phyloP scores from a whole-genome alignment of 2,329 filamentous ascomycete species.

The Aureobasidium sp. region DNA sequence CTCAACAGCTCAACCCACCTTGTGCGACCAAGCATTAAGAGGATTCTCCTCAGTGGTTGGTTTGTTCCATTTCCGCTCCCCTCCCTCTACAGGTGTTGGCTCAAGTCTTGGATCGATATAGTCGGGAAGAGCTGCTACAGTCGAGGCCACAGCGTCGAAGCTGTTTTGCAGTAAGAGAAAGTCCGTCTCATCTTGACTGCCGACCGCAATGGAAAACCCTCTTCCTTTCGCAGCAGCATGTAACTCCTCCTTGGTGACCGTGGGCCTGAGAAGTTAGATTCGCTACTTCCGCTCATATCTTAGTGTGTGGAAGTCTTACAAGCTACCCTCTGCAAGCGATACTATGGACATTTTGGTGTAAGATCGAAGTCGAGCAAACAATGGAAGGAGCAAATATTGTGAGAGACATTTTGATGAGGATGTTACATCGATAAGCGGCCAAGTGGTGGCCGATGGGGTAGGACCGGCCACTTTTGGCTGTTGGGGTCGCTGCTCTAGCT shows the following conservation, averaged over 20 bases:
- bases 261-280: slow-evolving; percentile 16
- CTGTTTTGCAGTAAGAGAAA: slow-evolving; percentile 24
- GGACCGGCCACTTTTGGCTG: background rate
- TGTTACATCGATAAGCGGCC: background rate
- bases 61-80: slow-evolving; percentile 20
- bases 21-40: slow-evolving; percentile 38
- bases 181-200: slow-evolving; percentile 19
- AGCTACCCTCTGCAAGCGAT: slow-evolving; percentile 20
- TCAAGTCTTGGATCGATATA: slow-evolving; percentile 30
- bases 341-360: slow-evolving; percentile 23
- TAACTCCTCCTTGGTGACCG: slow-evolving; percentile 22
- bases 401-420: background rate
- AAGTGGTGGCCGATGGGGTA: slow-evolving; percentile 1
- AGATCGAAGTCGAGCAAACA: background rate
- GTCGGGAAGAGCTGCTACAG: slow-evolving; percentile 23
- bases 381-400: background rate
- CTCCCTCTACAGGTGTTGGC: slow-evolving; percentile 23
- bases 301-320: background rate
- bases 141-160: slow-evolving; percentile 21
- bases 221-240: slow-evolving; percentile 18
- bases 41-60: slow-evolving; percentile 29
- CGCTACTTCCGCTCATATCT: background rate
- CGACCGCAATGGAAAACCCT: slow-evolving; percentile 20
- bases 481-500: background rate
- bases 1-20: background rate